Percentiles rank a stretch among this genome's conserved stretches.
Evolutionary conservation across 2,329 filamentous ascomycete species (phyloP).

Genomic region (Neofusicoccum cordaticola): DNA sequence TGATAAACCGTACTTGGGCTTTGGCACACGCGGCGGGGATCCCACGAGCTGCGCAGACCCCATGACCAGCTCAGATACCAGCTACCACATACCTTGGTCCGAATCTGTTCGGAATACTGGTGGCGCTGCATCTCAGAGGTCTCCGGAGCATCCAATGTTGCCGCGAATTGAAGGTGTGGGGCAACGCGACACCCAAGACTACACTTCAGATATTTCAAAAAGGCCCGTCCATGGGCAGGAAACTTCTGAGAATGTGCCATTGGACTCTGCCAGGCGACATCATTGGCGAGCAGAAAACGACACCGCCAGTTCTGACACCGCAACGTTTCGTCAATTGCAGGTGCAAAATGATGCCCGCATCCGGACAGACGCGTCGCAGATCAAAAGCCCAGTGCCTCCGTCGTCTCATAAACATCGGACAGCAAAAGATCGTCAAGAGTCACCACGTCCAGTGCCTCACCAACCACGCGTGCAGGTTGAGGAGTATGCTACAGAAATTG

Average conservation of each 20-base stretch:
- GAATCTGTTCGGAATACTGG: conserved; percentile 31
- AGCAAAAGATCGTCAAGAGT: neutral
- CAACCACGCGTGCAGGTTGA: neutral
- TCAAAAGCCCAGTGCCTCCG: neutral
- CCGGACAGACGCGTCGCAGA: neutral
- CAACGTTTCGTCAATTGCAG: neutral
- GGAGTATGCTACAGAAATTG: neutral
- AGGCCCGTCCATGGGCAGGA: neutral
- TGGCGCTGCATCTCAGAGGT: neutral
- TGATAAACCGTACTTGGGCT: conserved; percentile 37
- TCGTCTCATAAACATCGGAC: conserved; percentile 1
- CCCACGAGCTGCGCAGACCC: conserved; percentile 22
- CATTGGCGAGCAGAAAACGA: neutral
- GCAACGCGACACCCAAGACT: neutral
- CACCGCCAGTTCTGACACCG: neutral
- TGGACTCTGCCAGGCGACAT: neutral
- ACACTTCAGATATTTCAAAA: neutral
- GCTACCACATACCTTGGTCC: conserved; percentile 42
- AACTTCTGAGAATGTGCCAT: neutral
- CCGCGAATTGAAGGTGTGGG: neutral
- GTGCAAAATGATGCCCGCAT: neutral
- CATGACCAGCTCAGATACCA: conserved; percentile 22
- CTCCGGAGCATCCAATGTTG: neutral
- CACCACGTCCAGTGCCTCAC: neutral
- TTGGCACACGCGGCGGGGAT: conserved; percentile 33